Base-by-base conservation (phyloP, 805 yeast genomes). In the Crinitomyces ghanaensis region DNA sequence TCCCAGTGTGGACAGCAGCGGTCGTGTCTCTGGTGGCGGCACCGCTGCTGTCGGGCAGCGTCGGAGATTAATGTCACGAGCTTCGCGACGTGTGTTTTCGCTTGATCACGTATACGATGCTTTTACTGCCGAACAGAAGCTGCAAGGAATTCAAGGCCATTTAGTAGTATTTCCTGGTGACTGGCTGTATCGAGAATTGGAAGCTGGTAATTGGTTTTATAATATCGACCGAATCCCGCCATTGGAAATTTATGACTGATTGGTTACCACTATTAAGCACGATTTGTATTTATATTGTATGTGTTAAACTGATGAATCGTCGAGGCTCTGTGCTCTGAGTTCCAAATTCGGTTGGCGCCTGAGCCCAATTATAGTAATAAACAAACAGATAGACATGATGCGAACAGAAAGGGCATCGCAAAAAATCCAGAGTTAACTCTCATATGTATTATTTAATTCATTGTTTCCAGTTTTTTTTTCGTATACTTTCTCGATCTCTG, bases 221-320 rank as follows among this genome's bases (percentile, higher is more conserved):
- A 83, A 78, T 47, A 77, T 93, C 31, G 98, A 91, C 51, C 74
- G 94, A 49, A 63, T 91, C 18, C 95, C 97, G 4, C 98, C 98
- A 1, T 74, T 91, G 36, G 97, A 91, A 51, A 88, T 91, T 34
- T 91, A 81, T 54, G 88, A 85, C 48, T 84, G 42, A 33, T 9
- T 17, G 7, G n/a, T 6, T 19, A n/a, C n/a, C n/a, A n/a, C n/a
- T n/a, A n/a, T n/a, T n/a, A n/a, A n/a, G n/a, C n/a, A n/a, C n/a
- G n/a, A n/a, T n/a, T n/a, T n/a, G n/a, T n/a, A n/a, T n/a, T n/a
- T n/a, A n/a, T n/a, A n/a, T n/a, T n/a, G n/a, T n/a, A n/a, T n/a
- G n/a, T n/a, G n/a, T n/a, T n/a, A n/a, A n/a, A n/a, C n/a, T n/a
- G n/a, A n/a, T n/a, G n/a, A n/a, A n/a, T n/a, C n/a, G n/a, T n/a